Evolutionary conservation across 768 basidiomycete species (phyloP).

Genomic region (Tephrocybe sp.): DNA sequence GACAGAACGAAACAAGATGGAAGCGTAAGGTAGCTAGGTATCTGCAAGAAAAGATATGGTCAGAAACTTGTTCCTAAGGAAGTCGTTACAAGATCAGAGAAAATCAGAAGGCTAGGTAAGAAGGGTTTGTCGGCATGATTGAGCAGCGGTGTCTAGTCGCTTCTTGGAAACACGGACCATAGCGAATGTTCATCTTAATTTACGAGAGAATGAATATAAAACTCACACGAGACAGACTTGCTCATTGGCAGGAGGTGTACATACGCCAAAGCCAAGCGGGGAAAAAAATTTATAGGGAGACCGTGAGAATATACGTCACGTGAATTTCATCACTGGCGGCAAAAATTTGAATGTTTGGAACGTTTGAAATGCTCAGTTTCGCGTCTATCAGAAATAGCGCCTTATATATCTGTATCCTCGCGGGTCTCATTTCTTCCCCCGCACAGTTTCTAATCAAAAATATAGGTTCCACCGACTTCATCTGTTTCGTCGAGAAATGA

Average conservation of each 20-base stretch:
- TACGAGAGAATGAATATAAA: background rate
- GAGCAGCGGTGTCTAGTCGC: constrained; percentile 83
- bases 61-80: constrained; percentile 16
- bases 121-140: constrained; percentile 62
- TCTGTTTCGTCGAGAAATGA: too few species aligned
- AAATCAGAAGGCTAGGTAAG: constrained; percentile 84
- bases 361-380: too few species aligned
- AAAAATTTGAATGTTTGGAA: too few species aligned
- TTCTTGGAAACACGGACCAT: constrained; percentile 97
- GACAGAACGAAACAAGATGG: background rate
- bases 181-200: constrained; percentile 73
- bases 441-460: too few species aligned
- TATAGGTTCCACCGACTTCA: too few species aligned
- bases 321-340: background rate
- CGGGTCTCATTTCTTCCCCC: too few species aligned
- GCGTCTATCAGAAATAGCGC: too few species aligned
- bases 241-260: too few species aligned
- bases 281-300: constrained; percentile 12
- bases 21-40: background rate
- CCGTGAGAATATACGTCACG: constrained; percentile 11
- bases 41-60: constrained; percentile 2
- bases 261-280: background rate
- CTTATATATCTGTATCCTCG: too few species aligned
- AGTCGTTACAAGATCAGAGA: constrained; percentile 72
- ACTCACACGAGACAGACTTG: constrained; percentile 5